Evolutionary conservation across 768 basidiomycete species (phyloP), one percentile per base, ranked within the genome.

Genomic region (Myochromella boudieri): DNA sequence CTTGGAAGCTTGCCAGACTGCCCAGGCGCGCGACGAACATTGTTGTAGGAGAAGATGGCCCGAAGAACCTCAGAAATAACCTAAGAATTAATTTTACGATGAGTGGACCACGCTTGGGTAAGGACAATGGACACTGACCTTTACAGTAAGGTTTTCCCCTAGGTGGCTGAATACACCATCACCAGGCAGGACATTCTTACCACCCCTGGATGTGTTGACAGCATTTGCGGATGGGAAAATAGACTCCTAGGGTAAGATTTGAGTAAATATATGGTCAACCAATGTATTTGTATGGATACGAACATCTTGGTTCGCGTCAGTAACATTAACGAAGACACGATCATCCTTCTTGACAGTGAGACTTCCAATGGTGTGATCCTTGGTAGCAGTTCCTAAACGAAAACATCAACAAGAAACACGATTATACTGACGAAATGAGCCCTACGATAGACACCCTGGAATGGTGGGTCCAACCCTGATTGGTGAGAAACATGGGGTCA

Each of bases 391-490:
- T 41, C 82, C 81, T 75, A 28, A 14, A 45, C 11, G 39, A n/a
- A 45, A 21, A 29, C 24, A 42, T 32, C 41, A 29, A 20, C 8
- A 39, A 15, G 37, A 27, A 11, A 40, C 9, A 7, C 25, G n/a
- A n/a, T 1, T 8, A 1, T 18, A 27, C 3, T 3, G 6, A n/a
- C 9, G 14, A 28, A 38, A 42, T 44, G 21, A 21, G 7, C 66
- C 78, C 53, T 58, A 81, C 85, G 85, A 57, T 77, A 82, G 25
- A 79, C 77, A 44, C 89, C 87, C 44, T 74, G 76, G 70, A 91
- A 83, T 3, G 83, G 76, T 8, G 89, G 87, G 34, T 85, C 83
- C 39, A 88, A 69, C 43, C 89, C 87, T 90, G 42, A 7, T 42
- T 1, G 46, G 6, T 15, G 60, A 45, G 37, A 44, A 24, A 53